Percentiles rank a stretch among this genome's conserved stretches.
Evolutionary conservation across 1,284 basidiomycete genomes (phyloP).

Genomic region (Tilletiaria anomala): DNA sequence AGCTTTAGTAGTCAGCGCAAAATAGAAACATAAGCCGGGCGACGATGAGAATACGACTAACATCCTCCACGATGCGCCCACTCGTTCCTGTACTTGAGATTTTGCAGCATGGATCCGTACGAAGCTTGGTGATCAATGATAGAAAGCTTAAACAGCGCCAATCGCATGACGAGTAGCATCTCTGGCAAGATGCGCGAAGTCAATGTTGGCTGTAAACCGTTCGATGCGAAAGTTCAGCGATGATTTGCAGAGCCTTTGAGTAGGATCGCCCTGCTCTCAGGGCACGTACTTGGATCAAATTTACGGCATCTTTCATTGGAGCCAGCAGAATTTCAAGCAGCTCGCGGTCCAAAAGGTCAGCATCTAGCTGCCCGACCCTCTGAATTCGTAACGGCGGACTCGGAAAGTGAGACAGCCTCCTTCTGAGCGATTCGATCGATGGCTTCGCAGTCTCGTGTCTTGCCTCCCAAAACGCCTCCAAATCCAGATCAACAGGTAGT

Average conservation of each 20-base stretch:
- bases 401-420: conserved; percentile 23
- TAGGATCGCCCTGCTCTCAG: no score
- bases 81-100: conserved; percentile 48
- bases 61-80: conserved; percentile 22
- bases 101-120: conserved; percentile 83
- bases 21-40: background rate
- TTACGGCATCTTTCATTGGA: conserved; percentile 64
- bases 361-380: conserved; percentile 79
- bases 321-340: conserved; percentile 67
- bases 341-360: conserved; percentile 79
- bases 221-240: background rate
- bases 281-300: no score
- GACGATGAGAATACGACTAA: conserved; percentile 2
- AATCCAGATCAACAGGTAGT: background rate
- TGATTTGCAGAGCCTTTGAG: background rate
- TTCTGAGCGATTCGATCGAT: conserved; percentile 17
- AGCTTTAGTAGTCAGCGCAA: no score
- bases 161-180: conserved; percentile 58
- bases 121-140: conserved; percentile 66
- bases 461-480: conserved; percentile 18
- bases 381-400: conserved; percentile 33
- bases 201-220: conserved; percentile 47
- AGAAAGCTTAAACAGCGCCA: conserved; percentile 68
- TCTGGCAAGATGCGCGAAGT: conserved; percentile 64
- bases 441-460: conserved; percentile 18